phyloP scores from a whole-genome alignment of 139 green algal species.

The Chlorella vulgaris region DNA sequence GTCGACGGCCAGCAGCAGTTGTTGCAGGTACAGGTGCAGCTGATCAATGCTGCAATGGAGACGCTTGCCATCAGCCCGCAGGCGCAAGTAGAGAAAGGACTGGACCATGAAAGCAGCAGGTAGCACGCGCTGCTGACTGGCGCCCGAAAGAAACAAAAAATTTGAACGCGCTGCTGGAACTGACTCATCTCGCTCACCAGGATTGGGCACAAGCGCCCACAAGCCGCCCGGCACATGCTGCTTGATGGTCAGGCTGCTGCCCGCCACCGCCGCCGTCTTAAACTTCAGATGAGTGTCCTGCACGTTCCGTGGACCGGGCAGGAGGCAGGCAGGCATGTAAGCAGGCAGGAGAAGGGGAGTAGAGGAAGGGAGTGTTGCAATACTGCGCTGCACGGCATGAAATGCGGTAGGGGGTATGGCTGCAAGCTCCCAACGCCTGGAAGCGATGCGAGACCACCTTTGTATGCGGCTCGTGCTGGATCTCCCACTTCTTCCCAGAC shows the following conservation, averaged over 20 bases:
- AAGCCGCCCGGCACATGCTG: background rate
- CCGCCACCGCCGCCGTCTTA: background rate
- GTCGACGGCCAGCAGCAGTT: too few relatives aligned
- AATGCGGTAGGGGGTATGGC: background rate
- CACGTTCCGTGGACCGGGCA: background rate
- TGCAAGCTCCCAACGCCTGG: background rate
- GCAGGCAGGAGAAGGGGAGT: background rate
- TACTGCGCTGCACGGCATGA: background rate
- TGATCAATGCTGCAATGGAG: too few relatives aligned
- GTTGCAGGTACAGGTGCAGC: too few relatives aligned
- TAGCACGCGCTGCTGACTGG: too few relatives aligned
- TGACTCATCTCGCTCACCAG: background rate
- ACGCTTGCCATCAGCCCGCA: too few relatives aligned
- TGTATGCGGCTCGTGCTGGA: background rate
- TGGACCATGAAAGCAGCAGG: too few relatives aligned
- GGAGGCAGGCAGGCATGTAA: background rate
- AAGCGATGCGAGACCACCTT: too few relatives aligned
- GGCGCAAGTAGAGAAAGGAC: too few relatives aligned
- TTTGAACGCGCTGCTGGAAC: too few relatives aligned
- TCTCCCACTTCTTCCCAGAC: background rate
- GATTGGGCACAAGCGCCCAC: constrained; percentile 2
- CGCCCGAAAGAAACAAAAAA: too few relatives aligned
- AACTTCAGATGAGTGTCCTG: constrained; percentile 27
- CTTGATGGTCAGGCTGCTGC: constrained; percentile 3
- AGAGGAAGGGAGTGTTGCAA: background rate